These are phyloP conservation scores for Cytospora piceicola DNA, from an alignment of 2,329 filamentous ascomycete species.

Conservation along the genomic window DNA sequence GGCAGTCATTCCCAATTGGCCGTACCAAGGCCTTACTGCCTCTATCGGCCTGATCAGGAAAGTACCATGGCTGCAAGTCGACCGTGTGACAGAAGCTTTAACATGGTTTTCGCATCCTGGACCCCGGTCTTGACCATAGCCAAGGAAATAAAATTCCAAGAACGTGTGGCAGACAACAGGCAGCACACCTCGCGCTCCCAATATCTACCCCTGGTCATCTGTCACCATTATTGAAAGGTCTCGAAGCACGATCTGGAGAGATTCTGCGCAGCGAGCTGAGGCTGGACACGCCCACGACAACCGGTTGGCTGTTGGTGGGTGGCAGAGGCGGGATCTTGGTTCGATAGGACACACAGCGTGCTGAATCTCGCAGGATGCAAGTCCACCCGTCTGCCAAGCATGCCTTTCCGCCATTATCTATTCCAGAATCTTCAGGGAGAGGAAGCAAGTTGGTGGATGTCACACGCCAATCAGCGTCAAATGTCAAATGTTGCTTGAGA, in stretches of 20 bases:
- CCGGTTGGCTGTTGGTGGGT: conserved; percentile 6
- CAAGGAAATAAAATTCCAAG: neutral
- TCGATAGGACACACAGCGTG: conserved; percentile 14
- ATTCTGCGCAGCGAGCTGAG: neutral
- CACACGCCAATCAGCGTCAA: conserved; percentile 3
- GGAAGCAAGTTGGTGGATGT: neutral
- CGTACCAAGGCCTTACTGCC: neutral
- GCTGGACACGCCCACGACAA: neutral
- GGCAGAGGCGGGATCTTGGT: conserved; percentile 12
- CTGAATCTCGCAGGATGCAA: conserved; percentile 23
- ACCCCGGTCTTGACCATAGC: neutral
- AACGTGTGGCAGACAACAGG: neutral
- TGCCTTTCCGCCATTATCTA: neutral
- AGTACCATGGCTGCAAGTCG: neutral
- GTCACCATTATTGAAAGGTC: neutral
- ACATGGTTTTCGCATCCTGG: neutral
- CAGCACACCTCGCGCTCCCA: neutral
- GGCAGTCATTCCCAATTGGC: neutral
- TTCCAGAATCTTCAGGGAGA: neutral
- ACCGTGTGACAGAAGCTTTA: neutral
- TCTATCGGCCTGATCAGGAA: neutral
- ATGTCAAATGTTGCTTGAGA: neutral
- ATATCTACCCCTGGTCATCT: neutral
- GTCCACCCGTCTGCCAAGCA: conserved; percentile 3
- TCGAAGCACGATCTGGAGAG: neutral